Conservation (phyloP, 139 green algal genomes). For the Auxenochlorella protothecoides region DNA sequence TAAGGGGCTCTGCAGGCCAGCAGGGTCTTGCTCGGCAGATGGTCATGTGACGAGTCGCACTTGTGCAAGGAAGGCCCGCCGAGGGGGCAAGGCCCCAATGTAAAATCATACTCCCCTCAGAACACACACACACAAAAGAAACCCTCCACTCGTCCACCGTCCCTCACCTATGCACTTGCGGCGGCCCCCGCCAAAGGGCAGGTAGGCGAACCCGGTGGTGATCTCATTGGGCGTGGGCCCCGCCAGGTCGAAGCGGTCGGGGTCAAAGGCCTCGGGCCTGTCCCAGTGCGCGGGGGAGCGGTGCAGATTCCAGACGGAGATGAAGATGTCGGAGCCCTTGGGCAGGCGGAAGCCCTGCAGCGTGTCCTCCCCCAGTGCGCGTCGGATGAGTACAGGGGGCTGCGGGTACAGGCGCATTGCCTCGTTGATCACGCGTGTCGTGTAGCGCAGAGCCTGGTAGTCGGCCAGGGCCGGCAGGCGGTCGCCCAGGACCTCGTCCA, state of each 20-base stretch:
- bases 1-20: too few species aligned
- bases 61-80: too few species aligned
- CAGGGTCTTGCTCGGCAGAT: too few species aligned
- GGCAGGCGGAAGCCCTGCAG: slow-evolving; percentile 36
- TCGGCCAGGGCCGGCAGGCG: slow-evolving; percentile 54
- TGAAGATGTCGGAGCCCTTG: slow-evolving; percentile 75
- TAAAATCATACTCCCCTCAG: neutral
- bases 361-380: slow-evolving; percentile 36
- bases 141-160: neutral
- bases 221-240: slow-evolving; percentile 64
- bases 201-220: slow-evolving; percentile 58
- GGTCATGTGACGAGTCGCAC: too few species aligned
- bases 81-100: neutral
- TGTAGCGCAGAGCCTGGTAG: slow-evolving; percentile 49
- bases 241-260: slow-evolving; percentile 59
- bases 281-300: slow-evolving; percentile 52
- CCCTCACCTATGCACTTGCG: slow-evolving; percentile 70
- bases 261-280: slow-evolving; percentile 61
- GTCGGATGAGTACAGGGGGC: slow-evolving; percentile 86
- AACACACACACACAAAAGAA: neutral
- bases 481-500: slow-evolving; percentile 61
- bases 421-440: slow-evolving; percentile 75
- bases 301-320: slow-evolving; percentile 85
- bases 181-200: slow-evolving; percentile 75
- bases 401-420: slow-evolving; percentile 91